Percentiles rank a stretch among this genome's conserved stretches.
These are phyloP conservation scores for Sinapis alba DNA, from an alignment of 441 rosid species.

Conservation along the genomic window DNA sequence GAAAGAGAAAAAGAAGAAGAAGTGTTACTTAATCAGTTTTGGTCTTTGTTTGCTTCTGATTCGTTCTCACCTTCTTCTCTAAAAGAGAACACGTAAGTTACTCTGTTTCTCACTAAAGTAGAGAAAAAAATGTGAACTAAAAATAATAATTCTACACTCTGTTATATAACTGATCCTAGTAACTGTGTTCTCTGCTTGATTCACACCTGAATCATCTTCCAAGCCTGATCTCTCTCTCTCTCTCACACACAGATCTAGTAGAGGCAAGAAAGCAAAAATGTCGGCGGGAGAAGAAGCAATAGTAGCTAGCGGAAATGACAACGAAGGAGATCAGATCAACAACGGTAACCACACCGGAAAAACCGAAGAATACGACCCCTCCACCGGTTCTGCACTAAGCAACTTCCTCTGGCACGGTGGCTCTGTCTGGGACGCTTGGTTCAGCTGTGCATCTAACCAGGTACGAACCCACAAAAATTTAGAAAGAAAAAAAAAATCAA, in stretches of 20 bases:
- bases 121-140: constrained; percentile 14
- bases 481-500: neutral
- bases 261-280: constrained; percentile 52
- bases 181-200: neutral
- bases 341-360: constrained; percentile 47
- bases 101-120: constrained; percentile 7
- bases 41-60: constrained; percentile 33
- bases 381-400: constrained; percentile 58
- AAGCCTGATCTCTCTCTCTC: constrained; percentile 4
- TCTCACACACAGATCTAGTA: constrained; percentile 48
- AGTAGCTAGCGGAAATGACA: constrained; percentile 60
- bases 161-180: neutral
- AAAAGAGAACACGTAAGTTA: constrained; percentile 25
- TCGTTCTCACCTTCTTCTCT: constrained; percentile 33
- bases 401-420: constrained; percentile 96
- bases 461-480: constrained; percentile 17
- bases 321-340: constrained; percentile 42
- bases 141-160: constrained; percentile 5
- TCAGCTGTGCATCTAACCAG: constrained; percentile 97
- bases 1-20: constrained; percentile 15
- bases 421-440: constrained; percentile 99
- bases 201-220: neutral
- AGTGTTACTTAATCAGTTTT: constrained; percentile 13
- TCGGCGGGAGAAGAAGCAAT: constrained; percentile 80
- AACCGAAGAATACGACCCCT: constrained; percentile 41